Evolutionary conservation across 2,329 filamentous ascomycete species (phyloP), one percentile per base, ranked within the genome.

Genomic region (Epichloe coenophiala): DNA sequence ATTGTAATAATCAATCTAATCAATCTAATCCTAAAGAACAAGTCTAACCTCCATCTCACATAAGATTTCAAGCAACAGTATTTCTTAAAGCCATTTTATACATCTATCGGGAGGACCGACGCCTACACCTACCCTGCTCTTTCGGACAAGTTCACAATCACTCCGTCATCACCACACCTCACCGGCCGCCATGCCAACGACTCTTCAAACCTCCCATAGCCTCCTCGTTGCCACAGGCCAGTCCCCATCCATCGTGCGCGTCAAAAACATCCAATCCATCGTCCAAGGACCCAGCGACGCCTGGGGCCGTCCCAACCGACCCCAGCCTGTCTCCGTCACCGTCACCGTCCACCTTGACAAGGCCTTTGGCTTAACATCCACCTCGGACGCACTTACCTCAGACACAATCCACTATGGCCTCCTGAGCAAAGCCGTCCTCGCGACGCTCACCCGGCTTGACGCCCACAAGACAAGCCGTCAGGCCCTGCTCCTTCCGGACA

Each of bases 401-500:
- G 84, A 84, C 61, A 89, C 86, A 2, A 78, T 88, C 23, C 83
- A 90, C 67, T 90, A 90, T 59, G 85, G 86, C 2, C 73, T 70
- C 9, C 71, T 89, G 13, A 82, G 80, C 68, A 88, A 88, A 66
- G 71, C 72, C 0, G 71, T 89, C 13, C 67, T 83, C 35, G 63
- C 65, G 23, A 68, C 68, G 12, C 60, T 82, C 23, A 63, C 66
- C 44, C 54, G 63, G n/a, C 57, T 61, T 19, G 52, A 50, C 44
- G 27, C 23, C 15, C 42, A 44, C 31, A 42, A 50, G 37, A 35
- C 43, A 2, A 38, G 48, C 5, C 48, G 9, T 15, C 21, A 54
- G 41, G 11, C 31, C 48, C n/a, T 55, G 37, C 54, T 56, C 3
- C 56, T 68, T 47, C 57, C 57, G 15, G 55, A 53, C 5, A 55